Conservation (phyloP, 75 land plant species). For the Adiantum capillusveneris region DNA sequence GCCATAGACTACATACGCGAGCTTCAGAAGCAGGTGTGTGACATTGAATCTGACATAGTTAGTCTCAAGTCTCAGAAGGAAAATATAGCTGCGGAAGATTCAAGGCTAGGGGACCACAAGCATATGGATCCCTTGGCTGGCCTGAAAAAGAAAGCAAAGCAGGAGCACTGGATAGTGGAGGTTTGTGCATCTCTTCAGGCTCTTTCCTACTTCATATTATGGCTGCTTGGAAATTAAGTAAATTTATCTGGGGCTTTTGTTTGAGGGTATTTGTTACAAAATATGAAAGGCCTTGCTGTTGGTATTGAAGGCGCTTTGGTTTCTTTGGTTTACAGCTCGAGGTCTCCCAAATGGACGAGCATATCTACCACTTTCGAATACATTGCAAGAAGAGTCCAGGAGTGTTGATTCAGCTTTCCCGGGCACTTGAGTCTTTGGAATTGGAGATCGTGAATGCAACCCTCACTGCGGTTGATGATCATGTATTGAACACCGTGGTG, state of each 20-base stretch:
- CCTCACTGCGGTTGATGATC: constrained; percentile 32
- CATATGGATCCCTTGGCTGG: not conserved
- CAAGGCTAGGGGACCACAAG: not conserved
- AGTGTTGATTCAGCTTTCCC: constrained; percentile 28
- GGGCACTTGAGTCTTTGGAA: constrained; percentile 30
- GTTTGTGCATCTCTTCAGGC: too few relatives aligned
- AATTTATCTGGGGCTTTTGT: too few relatives aligned
- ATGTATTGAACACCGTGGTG: constrained; percentile 31
- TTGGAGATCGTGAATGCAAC: constrained; percentile 27
- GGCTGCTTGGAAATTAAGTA: too few relatives aligned
- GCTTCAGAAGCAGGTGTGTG: constrained; percentile 30
- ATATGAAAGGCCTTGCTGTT: too few relatives aligned
- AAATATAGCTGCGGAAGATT: not conserved
- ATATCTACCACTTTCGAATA: constrained; percentile 29
- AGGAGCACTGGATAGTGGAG: not conserved
- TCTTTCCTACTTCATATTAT: too few relatives aligned
- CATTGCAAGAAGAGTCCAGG: constrained; percentile 27
- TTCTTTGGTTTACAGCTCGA: constrained; percentile 45
- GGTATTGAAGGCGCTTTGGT: too few relatives aligned
- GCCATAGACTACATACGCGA: constrained; percentile 34
- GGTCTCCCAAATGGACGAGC: constrained; percentile 34
- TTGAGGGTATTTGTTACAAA: too few relatives aligned
- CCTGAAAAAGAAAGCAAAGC: not conserved
- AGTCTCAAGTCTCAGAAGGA: constrained; percentile 2
- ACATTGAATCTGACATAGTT: constrained; percentile 22